phyloP scores from a whole-genome alignment of 345 rosid genomes.

The Lagerstroemia speciosa region DNA sequence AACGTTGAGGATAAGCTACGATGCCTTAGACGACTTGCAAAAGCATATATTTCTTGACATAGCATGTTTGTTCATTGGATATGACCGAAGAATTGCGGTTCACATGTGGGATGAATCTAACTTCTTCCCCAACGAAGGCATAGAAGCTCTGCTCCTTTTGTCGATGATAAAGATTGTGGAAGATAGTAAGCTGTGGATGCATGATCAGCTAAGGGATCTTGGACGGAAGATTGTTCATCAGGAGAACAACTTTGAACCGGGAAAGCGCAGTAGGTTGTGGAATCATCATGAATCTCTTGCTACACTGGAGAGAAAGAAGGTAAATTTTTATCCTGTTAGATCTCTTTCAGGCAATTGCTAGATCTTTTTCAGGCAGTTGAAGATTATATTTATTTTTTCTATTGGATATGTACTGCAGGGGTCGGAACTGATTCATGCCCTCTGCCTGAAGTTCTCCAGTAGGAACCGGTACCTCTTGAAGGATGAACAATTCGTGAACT shows the following conservation, averaged over 20 bases:
- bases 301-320: conserved; percentile 5
- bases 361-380: too few relatives aligned
- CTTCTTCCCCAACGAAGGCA: conserved; percentile 13
- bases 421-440: not conserved
- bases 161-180: conserved; percentile 13
- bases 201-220: conserved; percentile 14
- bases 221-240: conserved; percentile 16
- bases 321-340: too few relatives aligned
- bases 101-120: conserved; percentile 13
- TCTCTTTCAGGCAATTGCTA: too few relatives aligned
- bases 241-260: conserved; percentile 2
- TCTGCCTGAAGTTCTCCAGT: not conserved
- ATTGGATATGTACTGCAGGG: not conserved
- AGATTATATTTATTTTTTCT: too few relatives aligned
- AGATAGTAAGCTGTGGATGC: conserved; percentile 14
- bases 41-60: conserved; percentile 18
- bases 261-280: conserved; percentile 15
- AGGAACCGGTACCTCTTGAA: not conserved
- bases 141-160: conserved; percentile 10
- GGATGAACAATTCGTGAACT: not conserved
- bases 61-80: conserved; percentile 14
- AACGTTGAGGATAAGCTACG: conserved; percentile 13
- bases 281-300: conserved; percentile 7
- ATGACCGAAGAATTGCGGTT: conserved; percentile 10
- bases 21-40: conserved; percentile 14